phyloP scores from a whole-genome alignment of 768 basidiomycete genomes.

The Dioszegia aurantiaca region DNA sequence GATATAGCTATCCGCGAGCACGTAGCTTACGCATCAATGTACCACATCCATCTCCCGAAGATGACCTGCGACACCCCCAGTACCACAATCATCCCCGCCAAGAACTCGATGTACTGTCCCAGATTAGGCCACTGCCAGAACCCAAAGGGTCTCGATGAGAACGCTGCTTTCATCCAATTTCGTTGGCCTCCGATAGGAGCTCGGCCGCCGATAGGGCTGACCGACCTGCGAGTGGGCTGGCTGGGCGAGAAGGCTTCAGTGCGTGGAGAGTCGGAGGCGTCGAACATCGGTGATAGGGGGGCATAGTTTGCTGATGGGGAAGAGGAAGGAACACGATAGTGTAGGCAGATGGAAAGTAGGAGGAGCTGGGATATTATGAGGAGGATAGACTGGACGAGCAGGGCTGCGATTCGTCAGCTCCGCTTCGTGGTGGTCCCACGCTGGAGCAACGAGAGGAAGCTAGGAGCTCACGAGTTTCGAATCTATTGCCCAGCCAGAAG shows the following conservation, averaged over 20 bases:
- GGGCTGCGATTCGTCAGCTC: conserved; percentile 31
- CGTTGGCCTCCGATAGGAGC: background rate
- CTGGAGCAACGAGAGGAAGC: too few species aligned
- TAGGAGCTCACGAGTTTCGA: conserved; percentile 47
- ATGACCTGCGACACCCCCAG: conserved; percentile 43
- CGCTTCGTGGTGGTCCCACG: background rate
- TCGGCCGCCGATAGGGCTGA: background rate
- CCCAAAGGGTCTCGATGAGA: conserved; percentile 31
- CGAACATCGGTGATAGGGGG: conserved; percentile 34
- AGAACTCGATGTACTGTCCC: conserved; percentile 49
- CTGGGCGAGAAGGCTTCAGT: background rate
- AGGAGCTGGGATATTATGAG: conserved; percentile 52
- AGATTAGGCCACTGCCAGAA: conserved; percentile 51
- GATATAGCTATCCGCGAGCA: background rate
- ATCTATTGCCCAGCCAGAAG: conserved; percentile 51
- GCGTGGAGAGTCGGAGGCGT: background rate
- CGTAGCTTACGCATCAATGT: conserved; percentile 45
- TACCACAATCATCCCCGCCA: conserved; percentile 48
- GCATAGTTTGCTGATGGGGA: conserved; percentile 24
- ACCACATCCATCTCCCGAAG: conserved; percentile 47
- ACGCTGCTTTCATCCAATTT: background rate
- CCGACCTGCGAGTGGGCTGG: background rate
- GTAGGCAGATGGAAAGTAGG: conserved; percentile 50
- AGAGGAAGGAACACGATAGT: conserved; percentile 33
- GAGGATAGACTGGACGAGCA: conserved; percentile 50